phyloP scores from a whole-genome alignment of 139 green algal genomes.

The Chlamydomonas schloesseri region DNA sequence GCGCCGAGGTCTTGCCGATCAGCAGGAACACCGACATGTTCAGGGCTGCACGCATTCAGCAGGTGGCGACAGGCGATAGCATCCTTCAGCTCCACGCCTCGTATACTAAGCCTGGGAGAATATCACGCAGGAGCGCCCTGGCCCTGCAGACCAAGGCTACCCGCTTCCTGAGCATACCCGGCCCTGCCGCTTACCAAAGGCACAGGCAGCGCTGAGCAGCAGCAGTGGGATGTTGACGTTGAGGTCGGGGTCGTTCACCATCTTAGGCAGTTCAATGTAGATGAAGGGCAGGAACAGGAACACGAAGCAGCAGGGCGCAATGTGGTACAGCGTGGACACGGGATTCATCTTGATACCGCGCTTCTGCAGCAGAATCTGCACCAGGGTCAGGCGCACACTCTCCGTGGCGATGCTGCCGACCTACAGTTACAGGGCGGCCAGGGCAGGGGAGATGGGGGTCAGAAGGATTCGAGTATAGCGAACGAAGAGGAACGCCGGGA shows the following conservation, averaged over 20 bases:
- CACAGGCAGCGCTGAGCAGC: constrained; percentile 50
- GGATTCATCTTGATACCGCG: constrained; percentile 86
- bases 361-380: constrained; percentile 87
- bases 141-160: too few relatives aligned
- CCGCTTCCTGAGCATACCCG: too few relatives aligned
- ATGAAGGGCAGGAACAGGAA: constrained; percentile 76
- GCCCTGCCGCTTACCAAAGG: constrained; percentile 55
- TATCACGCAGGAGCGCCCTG: too few relatives aligned
- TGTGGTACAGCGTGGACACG: constrained; percentile 87
- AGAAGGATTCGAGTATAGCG: too few relatives aligned
- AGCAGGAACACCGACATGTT: constrained; percentile 94
- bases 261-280: constrained; percentile 70
- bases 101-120: too few relatives aligned
- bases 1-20: constrained; percentile 85
- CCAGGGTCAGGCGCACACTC: constrained; percentile 67
- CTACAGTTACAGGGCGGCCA: constrained; percentile 71
- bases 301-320: constrained; percentile 79
- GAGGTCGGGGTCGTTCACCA: constrained; percentile 70
- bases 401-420: constrained; percentile 60
- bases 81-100: background rate
- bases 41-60: constrained; percentile 53
- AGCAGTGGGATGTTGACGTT: constrained; percentile 57
- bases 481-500: too few relatives aligned
- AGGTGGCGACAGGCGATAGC: background rate
- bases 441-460: too few relatives aligned